Evolutionary conservation across 495 filamentous ascomycete genomes (phyloP), one percentile per base, ranked within the genome.

Genomic region (Penicillium antarcticum): DNA sequence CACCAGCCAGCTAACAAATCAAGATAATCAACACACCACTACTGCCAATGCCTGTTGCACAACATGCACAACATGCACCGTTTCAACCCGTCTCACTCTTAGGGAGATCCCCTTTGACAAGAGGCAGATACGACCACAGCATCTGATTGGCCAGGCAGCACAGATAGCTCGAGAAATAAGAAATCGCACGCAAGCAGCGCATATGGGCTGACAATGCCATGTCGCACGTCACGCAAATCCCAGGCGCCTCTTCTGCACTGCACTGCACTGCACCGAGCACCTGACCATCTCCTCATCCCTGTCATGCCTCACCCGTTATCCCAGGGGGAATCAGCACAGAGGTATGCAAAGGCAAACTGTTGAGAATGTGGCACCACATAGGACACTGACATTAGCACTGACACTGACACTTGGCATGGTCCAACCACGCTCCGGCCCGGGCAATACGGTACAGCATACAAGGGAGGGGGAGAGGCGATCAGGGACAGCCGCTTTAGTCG

Each of bases 171-270:
- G 16, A 32, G 36, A 18, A 49, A 16, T 33, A 49, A 29, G 33
- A 23, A 33, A 31, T 49, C 46, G 46, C 37, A 42, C 38, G 47
- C 47, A 49, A 49, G 24, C 26, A 49, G 38, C 38, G 47, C 47
- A 41, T 42, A 41, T 42, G 38, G 26, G 38, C 47, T 49, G 47
- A 42, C 29, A 41, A 49, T 41, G 37, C 29, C 14, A 42, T 49
- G 47, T 49, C 38, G 47, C 47, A 49, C 47, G 37, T 49, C 47
- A 40, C 26, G 47, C 29, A 49, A 49, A 49, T 49, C 47, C 47
- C 24, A 17, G 26, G 2, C 47, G 21, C 34, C 45, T 38, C 37
- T 41, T 39, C 37, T 49, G 46, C 46, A 48, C 31, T 41, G 46
- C 46, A 48, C 31, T 41, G 46, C 46, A 41, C 46, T 35, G 38